A percentile compares a stretch with the other conserved stretches of the same genome.
Evolutionary conservation across 2,329 filamentous ascomycete species (phyloP).

Genomic region (Sordariomycetes sp.): DNA sequence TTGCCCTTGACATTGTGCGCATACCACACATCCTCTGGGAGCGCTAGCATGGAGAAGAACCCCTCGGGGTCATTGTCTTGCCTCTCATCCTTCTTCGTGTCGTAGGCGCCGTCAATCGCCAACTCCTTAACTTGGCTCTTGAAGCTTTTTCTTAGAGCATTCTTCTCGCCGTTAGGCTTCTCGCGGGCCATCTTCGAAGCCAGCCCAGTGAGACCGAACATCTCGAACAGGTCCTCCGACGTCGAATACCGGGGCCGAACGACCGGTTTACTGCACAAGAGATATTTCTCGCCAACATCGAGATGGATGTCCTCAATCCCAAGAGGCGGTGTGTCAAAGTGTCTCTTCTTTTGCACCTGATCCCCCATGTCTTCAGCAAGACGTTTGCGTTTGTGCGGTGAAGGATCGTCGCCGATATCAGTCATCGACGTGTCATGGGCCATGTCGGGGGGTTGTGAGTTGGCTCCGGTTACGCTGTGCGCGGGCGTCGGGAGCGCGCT

Average conservation of each 20-base stretch:
- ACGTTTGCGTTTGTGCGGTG: slow-evolving; percentile 50
- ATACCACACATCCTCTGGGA: slow-evolving; percentile 47
- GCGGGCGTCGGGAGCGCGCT: slow-evolving; percentile 50
- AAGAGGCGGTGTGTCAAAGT: slow-evolving; percentile 37
- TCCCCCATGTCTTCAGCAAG: slow-evolving; percentile 43
- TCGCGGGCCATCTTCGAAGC: slow-evolving; percentile 52
- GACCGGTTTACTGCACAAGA: slow-evolving; percentile 39
- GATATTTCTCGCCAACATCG: slow-evolving; percentile 57
- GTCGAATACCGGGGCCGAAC: slow-evolving; percentile 5
- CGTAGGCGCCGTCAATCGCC: slow-evolving; percentile 51
- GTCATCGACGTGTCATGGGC: slow-evolving; percentile 21
- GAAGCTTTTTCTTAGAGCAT: slow-evolving; percentile 56
- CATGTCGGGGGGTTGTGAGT: slow-evolving; percentile 30
- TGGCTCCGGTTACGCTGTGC: slow-evolving; percentile 49
- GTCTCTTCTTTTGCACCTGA: slow-evolving; percentile 49
- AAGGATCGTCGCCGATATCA: slow-evolving; percentile 37
- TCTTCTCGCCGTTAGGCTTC: slow-evolving; percentile 56
- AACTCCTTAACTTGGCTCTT: slow-evolving; percentile 58
- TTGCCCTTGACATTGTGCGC: slow-evolving; percentile 41
- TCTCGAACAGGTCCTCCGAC: slow-evolving; percentile 47
- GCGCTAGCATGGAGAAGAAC: slow-evolving; percentile 38
- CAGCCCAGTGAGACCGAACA: slow-evolving; percentile 44
- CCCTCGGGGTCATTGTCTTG: slow-evolving; percentile 38
- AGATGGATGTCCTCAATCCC: slow-evolving; percentile 55
- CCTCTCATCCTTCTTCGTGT: slow-evolving; percentile 45